Evolutionary conservation across 352 stramenopile genomes (phyloP).

Genomic region (Phytophthora fragariaefolia): DNA sequence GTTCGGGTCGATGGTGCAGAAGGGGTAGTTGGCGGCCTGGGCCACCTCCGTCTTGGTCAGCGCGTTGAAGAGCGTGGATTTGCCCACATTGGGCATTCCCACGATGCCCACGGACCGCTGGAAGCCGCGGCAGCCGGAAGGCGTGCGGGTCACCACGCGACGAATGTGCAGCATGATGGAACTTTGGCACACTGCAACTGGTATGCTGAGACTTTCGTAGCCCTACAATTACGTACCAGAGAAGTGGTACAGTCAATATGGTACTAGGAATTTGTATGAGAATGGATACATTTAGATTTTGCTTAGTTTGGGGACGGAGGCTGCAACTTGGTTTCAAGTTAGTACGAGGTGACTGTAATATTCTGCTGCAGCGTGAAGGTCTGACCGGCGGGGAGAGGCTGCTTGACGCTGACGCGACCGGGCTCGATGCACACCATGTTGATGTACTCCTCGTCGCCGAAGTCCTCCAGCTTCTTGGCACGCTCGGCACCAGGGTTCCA

Average conservation of each 20-base stretch:
- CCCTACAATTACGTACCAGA: conserved; percentile 13
- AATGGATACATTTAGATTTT: conserved; percentile 21
- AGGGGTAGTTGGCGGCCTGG: conserved; percentile 89
- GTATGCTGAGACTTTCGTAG: conserved; percentile 12
- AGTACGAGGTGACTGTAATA: conserved; percentile 29
- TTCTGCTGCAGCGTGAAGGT: conserved; percentile 50
- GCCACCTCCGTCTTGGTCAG: conserved; percentile 87
- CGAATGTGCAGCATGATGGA: conserved; percentile 31
- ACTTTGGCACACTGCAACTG: not conserved
- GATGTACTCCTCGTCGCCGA: conserved; percentile 94
- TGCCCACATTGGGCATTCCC: conserved; percentile 90
- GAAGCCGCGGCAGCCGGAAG: conserved; percentile 48
- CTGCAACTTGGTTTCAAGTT: conserved; percentile 12
- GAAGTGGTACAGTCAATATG: not conserved
- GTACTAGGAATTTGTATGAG: conserved; percentile 16
- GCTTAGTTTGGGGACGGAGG: too few species aligned
- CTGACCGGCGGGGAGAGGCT: conserved; percentile 51
- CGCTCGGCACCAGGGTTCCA: conserved; percentile 95
- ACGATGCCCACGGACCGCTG: conserved; percentile 89
- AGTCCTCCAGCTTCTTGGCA: conserved; percentile 92
- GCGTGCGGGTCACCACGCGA: conserved; percentile 13
- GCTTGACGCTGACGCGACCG: conserved; percentile 69
- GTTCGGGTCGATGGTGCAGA: conserved; percentile 92
- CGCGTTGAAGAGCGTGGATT: conserved; percentile 91
- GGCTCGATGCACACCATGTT: conserved; percentile 97